Base-by-base conservation (phyloP, 306 rosid genomes). In the Trichosanthes truncata region DNA sequence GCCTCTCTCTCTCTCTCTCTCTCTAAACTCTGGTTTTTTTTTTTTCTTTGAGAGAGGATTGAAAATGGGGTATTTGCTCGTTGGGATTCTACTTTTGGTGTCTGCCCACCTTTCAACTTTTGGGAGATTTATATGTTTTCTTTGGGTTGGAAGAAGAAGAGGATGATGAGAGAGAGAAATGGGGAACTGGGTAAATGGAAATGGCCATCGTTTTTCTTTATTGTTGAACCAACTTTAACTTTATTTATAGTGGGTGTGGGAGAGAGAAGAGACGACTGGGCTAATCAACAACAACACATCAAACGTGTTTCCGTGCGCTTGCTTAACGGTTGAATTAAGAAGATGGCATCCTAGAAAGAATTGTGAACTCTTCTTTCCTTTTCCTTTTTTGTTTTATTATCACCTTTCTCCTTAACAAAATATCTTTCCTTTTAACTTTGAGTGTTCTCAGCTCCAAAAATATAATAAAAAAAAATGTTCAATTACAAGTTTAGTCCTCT, bases 191-290 rank as follows among this genome's bases (percentile, higher is more conserved):
- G 13, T 10, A 67, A 41, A 21, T 43, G 40, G 41, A 25, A 46
- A 73, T 7, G 41, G 76, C 9, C 26, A 38, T 11, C 11, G 45
- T 71, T 13, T 18, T 69, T 43, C 7, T 71, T 45, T 23, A 45
- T 13, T 14, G 75, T 71, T 45, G 56, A 71, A 71, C 76, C 35
- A 71, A 71, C 76, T 71, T 71, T 45, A 43, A 45, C 38, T 45
- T 71, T 69, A 43, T 45, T 71, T 69, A 43, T 69, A 71, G 76
- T 41, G 76, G 61, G 25, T 38, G 25, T n/a, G 74, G 49, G 49
- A 23, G 3, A 20, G 49, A 29, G 76, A 20, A 11, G 75, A 3
- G 75, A 21, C 21, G 76, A 69, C 76, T 12, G 35, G 18, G 52
- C 21, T 33, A 18, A 48, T 26, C 43, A 14, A 23, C 33, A 23